Percentiles rank a stretch among this genome's conserved stretches.
Conservation (phyloP, 2,329 filamentous ascomycete species). For the Ascochyta fabae region DNA sequence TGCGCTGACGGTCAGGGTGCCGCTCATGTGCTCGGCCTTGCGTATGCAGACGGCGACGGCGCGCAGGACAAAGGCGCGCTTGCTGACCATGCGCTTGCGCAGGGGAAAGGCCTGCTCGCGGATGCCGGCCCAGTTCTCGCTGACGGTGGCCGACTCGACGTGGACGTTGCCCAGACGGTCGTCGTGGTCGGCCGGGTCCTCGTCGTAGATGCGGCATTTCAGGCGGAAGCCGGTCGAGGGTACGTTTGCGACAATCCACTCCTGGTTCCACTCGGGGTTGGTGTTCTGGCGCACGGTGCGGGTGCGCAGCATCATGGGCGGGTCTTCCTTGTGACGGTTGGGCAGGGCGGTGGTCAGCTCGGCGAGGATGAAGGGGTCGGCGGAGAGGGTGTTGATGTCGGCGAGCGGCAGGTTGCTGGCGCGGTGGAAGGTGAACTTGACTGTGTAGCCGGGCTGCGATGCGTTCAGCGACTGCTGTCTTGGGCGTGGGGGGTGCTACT, state of each 20-base stretch:
- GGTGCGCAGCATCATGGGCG: slow-evolving; percentile 75
- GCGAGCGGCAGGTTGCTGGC: slow-evolving; percentile 82
- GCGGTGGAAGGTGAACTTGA: slow-evolving; percentile 83
- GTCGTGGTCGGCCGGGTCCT: slow-evolving; percentile 84
- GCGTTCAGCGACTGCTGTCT: slow-evolving; percentile 7
- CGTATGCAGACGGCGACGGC: slow-evolving; percentile 69
- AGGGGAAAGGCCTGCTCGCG: slow-evolving; percentile 70
- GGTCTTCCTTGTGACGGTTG: slow-evolving; percentile 84
- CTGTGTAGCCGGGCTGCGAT: slow-evolving; percentile 78
- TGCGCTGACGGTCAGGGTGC: slow-evolving; percentile 74
- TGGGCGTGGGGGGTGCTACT: background rate
- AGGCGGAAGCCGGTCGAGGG: slow-evolving; percentile 80
- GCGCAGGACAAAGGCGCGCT: slow-evolving; percentile 80
- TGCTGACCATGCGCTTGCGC: slow-evolving; percentile 85
- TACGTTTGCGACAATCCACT: slow-evolving; percentile 89
- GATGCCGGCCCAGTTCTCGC: slow-evolving; percentile 72
- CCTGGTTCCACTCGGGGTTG: slow-evolving; percentile 80
- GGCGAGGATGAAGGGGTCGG: slow-evolving; percentile 82
- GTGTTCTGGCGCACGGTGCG: slow-evolving; percentile 74
- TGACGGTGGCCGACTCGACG: slow-evolving; percentile 66
- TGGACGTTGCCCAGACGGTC: slow-evolving; percentile 89
- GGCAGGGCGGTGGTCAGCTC: slow-evolving; percentile 75
- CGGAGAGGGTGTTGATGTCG: slow-evolving; percentile 77
- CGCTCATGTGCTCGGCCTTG: slow-evolving; percentile 70
- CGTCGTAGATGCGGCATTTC: slow-evolving; percentile 88